These are phyloP conservation scores for Goniomonas avonlea DNA, from an alignment of 78 protist species.

Conservation along the genomic window DNA sequence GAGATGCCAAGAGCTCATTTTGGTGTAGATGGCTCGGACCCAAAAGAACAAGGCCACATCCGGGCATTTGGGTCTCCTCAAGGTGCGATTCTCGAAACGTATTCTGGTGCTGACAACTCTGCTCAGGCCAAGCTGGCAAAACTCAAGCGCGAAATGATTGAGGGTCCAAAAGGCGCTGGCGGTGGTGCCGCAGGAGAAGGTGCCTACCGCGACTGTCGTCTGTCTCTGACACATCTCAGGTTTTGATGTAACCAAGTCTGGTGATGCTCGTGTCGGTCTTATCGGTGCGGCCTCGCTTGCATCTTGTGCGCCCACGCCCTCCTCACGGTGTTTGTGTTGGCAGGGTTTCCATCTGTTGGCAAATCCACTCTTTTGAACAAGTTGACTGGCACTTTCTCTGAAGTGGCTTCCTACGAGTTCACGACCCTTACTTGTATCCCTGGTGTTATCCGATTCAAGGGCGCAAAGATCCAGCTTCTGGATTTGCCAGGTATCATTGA, in stretches of 20 bases:
- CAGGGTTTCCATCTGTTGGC: constrained; percentile 99
- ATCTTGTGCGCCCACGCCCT: no score
- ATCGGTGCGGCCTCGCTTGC: no score
- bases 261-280: constrained; percentile 67
- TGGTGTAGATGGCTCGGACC: constrained; percentile 86
- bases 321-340: no score
- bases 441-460: constrained; percentile 72
- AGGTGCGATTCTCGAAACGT: no score
- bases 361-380: constrained; percentile 91
- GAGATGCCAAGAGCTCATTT: no score
- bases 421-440: constrained; percentile 99
- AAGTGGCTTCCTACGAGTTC: constrained; percentile 95
- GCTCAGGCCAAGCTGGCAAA: not conserved
- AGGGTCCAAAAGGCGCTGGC: constrained; percentile 84
- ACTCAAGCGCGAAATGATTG: constrained; percentile 17
- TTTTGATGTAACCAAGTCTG: constrained; percentile 79
- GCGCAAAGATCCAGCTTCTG: constrained; percentile 87
- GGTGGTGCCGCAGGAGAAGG: constrained; percentile 62
- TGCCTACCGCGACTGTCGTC: constrained; percentile 25
- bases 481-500: constrained; percentile 97
- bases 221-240: constrained; percentile 43
- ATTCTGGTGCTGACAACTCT: not conserved
- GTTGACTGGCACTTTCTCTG: constrained; percentile 72
- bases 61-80: constrained; percentile 65
- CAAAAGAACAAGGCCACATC: constrained; percentile 96